Evolutionary conservation across 1,139 yeast species (phyloP), one percentile per base, ranked within the genome.

Genomic region (Suhomyces anneliseae): DNA sequence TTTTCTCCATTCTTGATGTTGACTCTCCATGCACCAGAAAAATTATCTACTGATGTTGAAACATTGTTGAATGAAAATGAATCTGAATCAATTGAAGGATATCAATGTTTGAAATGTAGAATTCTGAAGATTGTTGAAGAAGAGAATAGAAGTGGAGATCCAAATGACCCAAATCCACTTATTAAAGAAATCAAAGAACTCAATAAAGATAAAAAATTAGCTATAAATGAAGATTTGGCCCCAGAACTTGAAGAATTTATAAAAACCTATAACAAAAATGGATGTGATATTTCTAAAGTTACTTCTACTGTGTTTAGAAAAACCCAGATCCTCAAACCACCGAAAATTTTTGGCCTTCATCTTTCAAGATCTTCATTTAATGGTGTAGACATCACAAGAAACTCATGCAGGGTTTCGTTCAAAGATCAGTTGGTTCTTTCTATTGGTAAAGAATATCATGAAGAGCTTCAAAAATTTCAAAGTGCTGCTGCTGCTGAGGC

Each of bases 281-380:
- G 78, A 0, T 65, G 78, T 42, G 72, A 72, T 39, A 67, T 84
- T 3, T 68, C 76, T 11, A 63, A 64, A 29, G 61, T 83, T 5
- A 80, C 82, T 12, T 79, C 93, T 0, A 81, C 85, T 0, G 90
- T 90, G 3, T 77, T 82, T 43, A 84, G 87, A 57, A 79, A 78
- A 50, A 81, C 85, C 0, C 76, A 77, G 39, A 78, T 88, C 39
- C 74, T 81, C 36, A 76, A 78, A 51, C 80, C 90, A 4, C 97
- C 98, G 0, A 75, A 79, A 46, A 72, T 88, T 10, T 73, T 90
- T 50, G 81, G 89, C 0, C 69, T 92, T 15, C 97, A 92, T 62
- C 69, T 92, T 44, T 88, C 96, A 6, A 75, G 98, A 56, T 90
- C 97, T 0, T 77, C 87, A 35, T 90, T 79, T 61, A 78, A 81